phyloP scores from a whole-genome alignment of 1,284 basidiomycete genomes.

The Anthracocystis setariae region DNA sequence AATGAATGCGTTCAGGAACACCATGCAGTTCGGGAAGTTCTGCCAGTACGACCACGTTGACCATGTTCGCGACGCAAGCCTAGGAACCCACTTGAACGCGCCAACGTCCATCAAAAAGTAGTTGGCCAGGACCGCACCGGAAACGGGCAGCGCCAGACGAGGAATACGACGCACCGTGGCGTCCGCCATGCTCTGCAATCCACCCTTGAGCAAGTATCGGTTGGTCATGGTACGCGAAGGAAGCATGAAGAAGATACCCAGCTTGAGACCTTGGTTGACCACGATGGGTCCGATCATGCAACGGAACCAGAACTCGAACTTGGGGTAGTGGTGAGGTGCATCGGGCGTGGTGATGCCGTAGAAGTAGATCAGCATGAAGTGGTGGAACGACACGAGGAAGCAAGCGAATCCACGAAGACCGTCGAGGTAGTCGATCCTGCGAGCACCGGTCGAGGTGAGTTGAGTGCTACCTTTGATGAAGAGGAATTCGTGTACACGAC shows the following conservation, averaged over 20 bases:
- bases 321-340: slow-evolving; percentile 50
- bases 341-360: slow-evolving; percentile 45
- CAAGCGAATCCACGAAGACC: slow-evolving; percentile 62
- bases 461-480: slow-evolving; percentile 50
- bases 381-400: slow-evolving; percentile 61
- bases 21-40: slow-evolving; percentile 58
- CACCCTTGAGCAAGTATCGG: slow-evolving; percentile 58
- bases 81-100: slow-evolving; percentile 59
- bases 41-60: slow-evolving; percentile 62
- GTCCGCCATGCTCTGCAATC: slow-evolving; percentile 55
- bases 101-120: slow-evolving; percentile 61
- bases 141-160: slow-evolving; percentile 55
- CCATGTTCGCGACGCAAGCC: slow-evolving; percentile 58
- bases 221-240: slow-evolving; percentile 59
- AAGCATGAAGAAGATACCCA: slow-evolving; percentile 62
- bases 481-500: slow-evolving; percentile 33
- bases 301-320: slow-evolving; percentile 57
- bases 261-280: slow-evolving; percentile 55
- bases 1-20: slow-evolving; percentile 55
- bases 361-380: slow-evolving; percentile 63
- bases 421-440: slow-evolving; percentile 60
- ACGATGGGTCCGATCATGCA: slow-evolving; percentile 50
- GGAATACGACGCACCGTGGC: slow-evolving; percentile 56
- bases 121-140: slow-evolving; percentile 55
- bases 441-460: slow-evolving; percentile 51